Evolutionary conservation across 2,329 filamentous ascomycete genomes (phyloP).

Genomic region (Cytospora piceicola): DNA sequence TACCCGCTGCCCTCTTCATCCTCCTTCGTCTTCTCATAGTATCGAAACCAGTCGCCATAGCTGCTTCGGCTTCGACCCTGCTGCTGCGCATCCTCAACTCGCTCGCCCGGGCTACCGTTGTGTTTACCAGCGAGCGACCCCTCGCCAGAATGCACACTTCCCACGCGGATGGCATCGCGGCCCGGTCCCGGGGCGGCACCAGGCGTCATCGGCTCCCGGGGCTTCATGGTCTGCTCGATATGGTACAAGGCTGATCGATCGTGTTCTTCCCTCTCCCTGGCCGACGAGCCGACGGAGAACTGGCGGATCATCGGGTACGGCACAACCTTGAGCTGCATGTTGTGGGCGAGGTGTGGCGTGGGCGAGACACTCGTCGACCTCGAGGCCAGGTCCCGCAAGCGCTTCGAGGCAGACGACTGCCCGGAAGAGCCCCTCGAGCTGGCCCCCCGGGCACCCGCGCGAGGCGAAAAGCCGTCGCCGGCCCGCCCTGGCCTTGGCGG

Average conservation of each 20-base stretch:
- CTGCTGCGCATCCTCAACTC: conserved; percentile 1
- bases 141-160: conserved; percentile 14
- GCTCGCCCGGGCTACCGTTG: conserved; percentile 4
- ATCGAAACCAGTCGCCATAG: conserved; percentile 21
- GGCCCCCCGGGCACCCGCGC: conserved; percentile 3
- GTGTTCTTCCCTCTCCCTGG: background rate
- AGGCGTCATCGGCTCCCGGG: conserved; percentile 4
- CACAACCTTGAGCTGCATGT: conserved; percentile 23
- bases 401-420: conserved; percentile 1
- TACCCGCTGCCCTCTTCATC: background rate
- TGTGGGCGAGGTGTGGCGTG: conserved; percentile 16
- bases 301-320: conserved; percentile 13
- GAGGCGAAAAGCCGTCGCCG: background rate
- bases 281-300: conserved; percentile 9
- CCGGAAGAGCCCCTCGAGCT: conserved; percentile 17
- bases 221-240: conserved; percentile 19
- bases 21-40: conserved; percentile 15
- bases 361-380: conserved; percentile 22
- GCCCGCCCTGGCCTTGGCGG: background rate
- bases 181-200: background rate
- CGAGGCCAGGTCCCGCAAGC: background rate
- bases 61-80: conserved; percentile 6
- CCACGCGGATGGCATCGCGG: conserved; percentile 15
- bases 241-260: conserved; percentile 19
- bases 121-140: background rate